A percentile compares a stretch with the other conserved stretches of the same genome.
Conservation (phyloP, 306 rosid species). For the Alnus glutinosa region DNA sequence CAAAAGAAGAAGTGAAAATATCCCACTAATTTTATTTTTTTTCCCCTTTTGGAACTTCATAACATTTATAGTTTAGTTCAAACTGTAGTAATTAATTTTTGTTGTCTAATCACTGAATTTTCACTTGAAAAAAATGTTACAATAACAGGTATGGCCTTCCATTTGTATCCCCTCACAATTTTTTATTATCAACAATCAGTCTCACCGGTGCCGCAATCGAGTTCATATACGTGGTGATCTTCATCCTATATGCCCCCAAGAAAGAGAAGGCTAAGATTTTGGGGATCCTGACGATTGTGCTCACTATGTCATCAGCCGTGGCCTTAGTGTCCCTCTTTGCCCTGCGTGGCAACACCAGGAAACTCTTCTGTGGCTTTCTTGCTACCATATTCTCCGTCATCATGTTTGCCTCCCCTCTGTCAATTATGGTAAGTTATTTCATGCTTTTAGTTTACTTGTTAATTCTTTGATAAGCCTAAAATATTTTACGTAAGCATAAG, state of each 20-base stretch:
- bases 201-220: slow-evolving; percentile 77
- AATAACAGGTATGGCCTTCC: slow-evolving; percentile 82
- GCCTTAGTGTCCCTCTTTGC: slow-evolving; percentile 76
- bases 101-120: neutral
- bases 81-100: too few species aligned
- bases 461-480: too few species aligned
- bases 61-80: too few species aligned
- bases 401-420: slow-evolving; percentile 91
- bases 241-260: slow-evolving; percentile 51
- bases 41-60: too few species aligned
- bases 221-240: slow-evolving; percentile 57
- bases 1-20: too few species aligned
- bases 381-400: slow-evolving; percentile 69
- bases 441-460: neutral
- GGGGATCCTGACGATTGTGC: slow-evolving; percentile 45
- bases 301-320: slow-evolving; percentile 53
- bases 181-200: slow-evolving; percentile 71
- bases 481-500: too few species aligned
- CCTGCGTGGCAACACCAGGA: slow-evolving; percentile 47
- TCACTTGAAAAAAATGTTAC: neutral
- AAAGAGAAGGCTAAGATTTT: slow-evolving; percentile 58
- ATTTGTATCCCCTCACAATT: slow-evolving; percentile 76
- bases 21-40: too few species aligned
- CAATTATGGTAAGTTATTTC: slow-evolving; percentile 64
- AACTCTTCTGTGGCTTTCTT: slow-evolving; percentile 71